These are phyloP conservation scores for Clonostachys sp. DNA, from an alignment of 2,329 filamentous ascomycete species.

Conservation along the genomic window DNA sequence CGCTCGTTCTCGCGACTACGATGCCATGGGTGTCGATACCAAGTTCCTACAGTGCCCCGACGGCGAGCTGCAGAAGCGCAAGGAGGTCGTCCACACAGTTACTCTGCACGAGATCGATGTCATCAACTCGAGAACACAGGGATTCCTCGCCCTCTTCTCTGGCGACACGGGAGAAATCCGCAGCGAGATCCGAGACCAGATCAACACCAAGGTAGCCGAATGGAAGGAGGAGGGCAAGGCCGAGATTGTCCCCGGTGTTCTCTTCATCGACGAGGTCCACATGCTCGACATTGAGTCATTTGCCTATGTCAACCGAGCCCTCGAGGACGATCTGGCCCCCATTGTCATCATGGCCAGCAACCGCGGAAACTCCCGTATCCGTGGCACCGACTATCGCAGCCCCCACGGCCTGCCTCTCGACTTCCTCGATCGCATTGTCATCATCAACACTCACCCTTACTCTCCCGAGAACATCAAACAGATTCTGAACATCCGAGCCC, in stretches of 20 bases:
- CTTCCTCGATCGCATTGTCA: constrained; percentile 92
- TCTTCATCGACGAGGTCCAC: constrained; percentile 99
- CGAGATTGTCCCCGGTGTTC: constrained; percentile 91
- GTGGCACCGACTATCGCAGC: constrained; percentile 88
- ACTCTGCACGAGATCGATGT: constrained; percentile 98
- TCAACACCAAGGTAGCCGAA: constrained; percentile 97
- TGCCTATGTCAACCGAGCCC: constrained; percentile 94
- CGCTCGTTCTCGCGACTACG: constrained; percentile 93
- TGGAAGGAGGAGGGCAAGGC: constrained; percentile 99
- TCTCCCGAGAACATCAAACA: constrained; percentile 79
- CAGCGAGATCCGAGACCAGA: constrained; percentile 95
- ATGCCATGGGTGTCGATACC: constrained; percentile 97
- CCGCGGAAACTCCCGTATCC: constrained; percentile 83
- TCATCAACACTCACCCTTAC: constrained; percentile 91
- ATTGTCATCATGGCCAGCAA: constrained; percentile 99
- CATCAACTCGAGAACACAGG: constrained; percentile 98
- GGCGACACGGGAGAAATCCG: constrained; percentile 97
- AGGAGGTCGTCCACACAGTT: constrained; percentile 95
- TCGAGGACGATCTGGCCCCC: constrained; percentile 91
- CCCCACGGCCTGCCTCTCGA: constrained; percentile 93
- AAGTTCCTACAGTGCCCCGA: constrained; percentile 98
- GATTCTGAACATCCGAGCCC: constrained; percentile 86
- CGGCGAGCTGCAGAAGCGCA: constrained; percentile 93
- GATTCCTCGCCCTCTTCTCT: constrained; percentile 94
- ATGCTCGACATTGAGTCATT: constrained; percentile 99